These are phyloP conservation scores for Moniliophthora roreri DNA, from an alignment of 1,284 basidiomycete genomes.

Conservation along the genomic window DNA sequence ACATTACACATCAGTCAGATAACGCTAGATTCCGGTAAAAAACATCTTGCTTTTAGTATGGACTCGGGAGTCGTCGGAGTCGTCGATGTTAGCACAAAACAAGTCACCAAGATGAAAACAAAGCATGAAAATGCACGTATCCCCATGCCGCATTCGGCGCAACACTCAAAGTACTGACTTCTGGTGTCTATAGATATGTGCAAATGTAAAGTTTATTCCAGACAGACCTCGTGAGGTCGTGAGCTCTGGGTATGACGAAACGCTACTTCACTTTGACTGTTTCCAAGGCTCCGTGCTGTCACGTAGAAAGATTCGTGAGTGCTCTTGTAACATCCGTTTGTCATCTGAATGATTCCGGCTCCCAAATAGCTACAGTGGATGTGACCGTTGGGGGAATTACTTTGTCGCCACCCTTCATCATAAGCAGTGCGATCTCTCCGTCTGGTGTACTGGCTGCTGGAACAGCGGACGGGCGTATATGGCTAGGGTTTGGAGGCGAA, in stretches of 20 bases:
- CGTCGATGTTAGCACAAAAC: slow-evolving; percentile 51
- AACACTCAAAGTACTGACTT: too few species aligned
- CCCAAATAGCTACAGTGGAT: slow-evolving; percentile 36
- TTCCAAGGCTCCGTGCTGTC: slow-evolving; percentile 57
- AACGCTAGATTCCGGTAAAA: slow-evolving; percentile 51
- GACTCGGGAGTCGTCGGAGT: slow-evolving; percentile 70
- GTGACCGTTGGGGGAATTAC: slow-evolving; percentile 45
- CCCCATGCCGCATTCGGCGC: slow-evolving; percentile 1
- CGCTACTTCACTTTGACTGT: slow-evolving; percentile 68
- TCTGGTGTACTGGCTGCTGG: slow-evolving; percentile 65
- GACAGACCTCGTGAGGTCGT: slow-evolving; percentile 67
- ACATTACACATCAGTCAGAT: slow-evolving; percentile 50
- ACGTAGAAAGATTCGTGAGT: slow-evolving; percentile 56
- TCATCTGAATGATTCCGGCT: background rate
- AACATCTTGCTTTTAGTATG: slow-evolving; percentile 62
- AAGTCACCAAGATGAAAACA: slow-evolving; percentile 54
- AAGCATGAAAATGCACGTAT: slow-evolving; percentile 60
- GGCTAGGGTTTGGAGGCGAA: slow-evolving; percentile 68
- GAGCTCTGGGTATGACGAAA: slow-evolving; percentile 74
- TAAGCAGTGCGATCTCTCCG: slow-evolving; percentile 55
- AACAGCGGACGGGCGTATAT: slow-evolving; percentile 72
- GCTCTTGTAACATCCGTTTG: background rate
- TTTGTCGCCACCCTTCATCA: slow-evolving; percentile 72
- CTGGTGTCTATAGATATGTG: slow-evolving; percentile 56
- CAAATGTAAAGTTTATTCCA: slow-evolving; percentile 66